Evolutionary conservation across 306 rosid species (phyloP), one percentile per base, ranked within the genome.

Genomic region (Boehmeria nivea): DNA sequence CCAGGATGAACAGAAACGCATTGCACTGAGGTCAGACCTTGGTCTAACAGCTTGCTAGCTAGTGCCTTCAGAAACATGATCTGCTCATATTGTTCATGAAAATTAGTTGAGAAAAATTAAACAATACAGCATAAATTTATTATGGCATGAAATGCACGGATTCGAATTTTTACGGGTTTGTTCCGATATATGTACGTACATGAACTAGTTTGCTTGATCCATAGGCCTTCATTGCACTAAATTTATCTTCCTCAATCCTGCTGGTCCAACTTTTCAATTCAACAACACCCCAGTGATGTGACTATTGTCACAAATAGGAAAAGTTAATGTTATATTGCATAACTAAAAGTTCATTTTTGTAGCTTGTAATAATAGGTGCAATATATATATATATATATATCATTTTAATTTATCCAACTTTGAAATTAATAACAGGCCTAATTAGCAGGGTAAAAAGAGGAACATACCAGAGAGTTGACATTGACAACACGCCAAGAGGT

Each of bases 1-100:
- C 64, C 64, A 12, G 64, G 64, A 44, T 59, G 64, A 44, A 59
- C 28, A 17, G 64, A 53, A 44, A 59, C 40, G 14, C 64, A 59
- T 26, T 59, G 64, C 22, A 59, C 36, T 3, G 52, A 26, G 52
- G 25, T 59, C 17, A 27, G 14, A 45, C 49, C 21, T 11, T 25
- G 64, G 52, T 59, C 27, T 9, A 59, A 27, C 18, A 59, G 64
- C 43, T 43, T 59, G 23, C 39, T 16, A 12, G 53, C 64, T 25
- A 59, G 64, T 17, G 64, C 64, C 43, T 59, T 59, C 6, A 43
- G 25, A 59, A 59, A 59, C 64, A 59, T 59, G 26, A 59, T 15
- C 64, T 59, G 64, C 25, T 40, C 45, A 40, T 42, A 13, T 12
- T 15, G 2, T n/a, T 53, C 22, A 22, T 23, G 1, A 49, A 49